phyloP scores from a whole-genome alignment of 1,139 yeast species.

The Magnusiomyces suaveolens region DNA sequence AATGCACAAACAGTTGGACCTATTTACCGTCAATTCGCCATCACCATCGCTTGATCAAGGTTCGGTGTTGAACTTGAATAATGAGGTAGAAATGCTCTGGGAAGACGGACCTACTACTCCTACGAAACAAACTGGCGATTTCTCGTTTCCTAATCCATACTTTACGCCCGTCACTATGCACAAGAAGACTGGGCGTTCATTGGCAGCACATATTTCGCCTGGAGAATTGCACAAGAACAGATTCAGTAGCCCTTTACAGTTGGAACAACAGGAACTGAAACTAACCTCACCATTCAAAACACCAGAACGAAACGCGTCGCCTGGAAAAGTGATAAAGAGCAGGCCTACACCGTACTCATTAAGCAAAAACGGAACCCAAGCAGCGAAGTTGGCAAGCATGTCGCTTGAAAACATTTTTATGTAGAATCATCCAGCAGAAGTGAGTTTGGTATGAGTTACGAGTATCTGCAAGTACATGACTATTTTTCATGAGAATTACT shows the following conservation, averaged over 20 bases:
- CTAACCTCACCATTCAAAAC: constrained; percentile 2
- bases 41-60: neutral
- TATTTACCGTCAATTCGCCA: neutral
- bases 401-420: no score
- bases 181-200: no score
- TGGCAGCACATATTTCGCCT: no score
- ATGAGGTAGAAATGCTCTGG: neutral
- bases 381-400: no score
- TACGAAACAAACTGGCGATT: neutral
- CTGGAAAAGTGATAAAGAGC: neutral
- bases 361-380: neutral
- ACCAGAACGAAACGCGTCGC: neutral
- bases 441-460: no score
- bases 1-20: neutral
- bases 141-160: neutral
- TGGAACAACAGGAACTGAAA: neutral
- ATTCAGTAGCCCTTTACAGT: no score
- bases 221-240: neutral
- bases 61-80: neutral
- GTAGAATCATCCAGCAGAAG: no score
- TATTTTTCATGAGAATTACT: no score
- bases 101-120: neutral
- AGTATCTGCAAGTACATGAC: no score
- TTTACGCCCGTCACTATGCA: neutral
- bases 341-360: neutral